Evolutionary conservation across 192 early-diverging fungal genomes (phyloP).

Genomic region (Coemansia sp.): DNA sequence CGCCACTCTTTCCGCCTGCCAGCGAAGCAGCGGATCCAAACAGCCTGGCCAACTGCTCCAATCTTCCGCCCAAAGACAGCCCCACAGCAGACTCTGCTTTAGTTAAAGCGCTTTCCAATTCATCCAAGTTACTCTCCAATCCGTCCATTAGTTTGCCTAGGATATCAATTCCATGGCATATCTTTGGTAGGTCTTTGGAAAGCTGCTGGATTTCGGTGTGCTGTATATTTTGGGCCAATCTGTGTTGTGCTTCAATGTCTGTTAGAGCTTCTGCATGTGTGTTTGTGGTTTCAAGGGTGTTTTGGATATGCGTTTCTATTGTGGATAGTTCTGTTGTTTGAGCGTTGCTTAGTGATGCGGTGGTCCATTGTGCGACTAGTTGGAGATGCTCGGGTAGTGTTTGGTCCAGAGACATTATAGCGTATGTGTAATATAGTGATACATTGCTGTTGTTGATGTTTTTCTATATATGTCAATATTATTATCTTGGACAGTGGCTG

Average conservation of each 20-base stretch:
- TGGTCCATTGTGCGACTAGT: conserved; percentile 23
- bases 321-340: not conserved
- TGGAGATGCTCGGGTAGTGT: conserved; percentile 18
- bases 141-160: conserved; percentile 1
- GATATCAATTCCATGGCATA: conserved; percentile 8
- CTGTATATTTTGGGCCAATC: not conserved
- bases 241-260: conserved; percentile 2
- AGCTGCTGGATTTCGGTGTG: not conserved
- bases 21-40: not conserved
- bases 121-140: conserved; percentile 9
- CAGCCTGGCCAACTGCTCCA: conserved; percentile 22
- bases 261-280: not conserved
- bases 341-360: conserved; percentile 1
- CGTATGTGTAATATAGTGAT: too few species aligned
- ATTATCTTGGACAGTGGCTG: too few species aligned
- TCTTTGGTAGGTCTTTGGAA: not conserved
- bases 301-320: conserved; percentile 2
- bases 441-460: too few species aligned
- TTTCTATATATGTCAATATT: too few species aligned
- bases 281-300: not conserved
- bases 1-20: too few species aligned
- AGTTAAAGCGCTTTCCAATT: conserved; percentile 14
- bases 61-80: conserved; percentile 13
- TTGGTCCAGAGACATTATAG: too few species aligned
- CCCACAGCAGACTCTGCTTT: conserved; percentile 30